Percentiles rank a stretch among this genome's conserved stretches.
Evolutionary conservation across 106 monocot species (phyloP).

Genomic region (Acorus calamus): DNA sequence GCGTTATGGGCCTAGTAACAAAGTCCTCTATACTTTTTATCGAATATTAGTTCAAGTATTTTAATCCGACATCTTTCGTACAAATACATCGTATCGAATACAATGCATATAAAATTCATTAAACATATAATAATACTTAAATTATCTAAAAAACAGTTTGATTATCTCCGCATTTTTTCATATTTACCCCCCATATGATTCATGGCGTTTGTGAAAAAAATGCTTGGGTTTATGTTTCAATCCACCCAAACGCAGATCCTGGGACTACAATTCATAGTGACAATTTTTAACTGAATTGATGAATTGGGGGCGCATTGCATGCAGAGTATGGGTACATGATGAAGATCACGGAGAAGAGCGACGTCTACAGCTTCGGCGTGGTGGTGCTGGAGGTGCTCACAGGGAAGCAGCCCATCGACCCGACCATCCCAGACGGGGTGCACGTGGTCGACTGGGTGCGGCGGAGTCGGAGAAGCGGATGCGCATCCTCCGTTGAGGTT

Average conservation of each 20-base stretch:
- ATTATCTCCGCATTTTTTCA: too few relatives aligned
- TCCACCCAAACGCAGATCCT: too few relatives aligned
- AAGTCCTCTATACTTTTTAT: not conserved
- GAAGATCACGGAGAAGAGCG: slow-evolving; percentile 98
- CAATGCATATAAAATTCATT: too few relatives aligned
- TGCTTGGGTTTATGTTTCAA: too few relatives aligned
- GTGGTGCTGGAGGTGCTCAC: slow-evolving; percentile 89
- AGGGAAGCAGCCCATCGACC: slow-evolving; percentile 90
- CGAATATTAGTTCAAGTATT: not conserved
- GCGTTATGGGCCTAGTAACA: not conserved
- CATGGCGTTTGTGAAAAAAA: too few relatives aligned
- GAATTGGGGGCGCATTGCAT: not conserved
- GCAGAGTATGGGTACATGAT: slow-evolving; percentile 94
- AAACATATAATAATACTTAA: too few relatives aligned
- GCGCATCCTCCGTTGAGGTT: slow-evolving; percentile 23
- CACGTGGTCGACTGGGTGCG: slow-evolving; percentile 85
- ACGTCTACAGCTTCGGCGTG: slow-evolving; percentile 94
- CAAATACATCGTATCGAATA: too few relatives aligned
- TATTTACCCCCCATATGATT: too few relatives aligned
- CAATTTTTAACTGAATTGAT: not conserved
- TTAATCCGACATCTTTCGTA: too few relatives aligned
- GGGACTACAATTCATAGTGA: too few relatives aligned
- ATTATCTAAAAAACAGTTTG: too few relatives aligned
- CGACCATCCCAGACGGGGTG: slow-evolving; percentile 68
- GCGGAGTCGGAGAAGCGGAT: slow-evolving; percentile 20